Percentiles rank a stretch among this genome's conserved stretches.
Conservation (phyloP, 2,329 filamentous ascomycete genomes). For the Colletotrichum paranaense region DNA sequence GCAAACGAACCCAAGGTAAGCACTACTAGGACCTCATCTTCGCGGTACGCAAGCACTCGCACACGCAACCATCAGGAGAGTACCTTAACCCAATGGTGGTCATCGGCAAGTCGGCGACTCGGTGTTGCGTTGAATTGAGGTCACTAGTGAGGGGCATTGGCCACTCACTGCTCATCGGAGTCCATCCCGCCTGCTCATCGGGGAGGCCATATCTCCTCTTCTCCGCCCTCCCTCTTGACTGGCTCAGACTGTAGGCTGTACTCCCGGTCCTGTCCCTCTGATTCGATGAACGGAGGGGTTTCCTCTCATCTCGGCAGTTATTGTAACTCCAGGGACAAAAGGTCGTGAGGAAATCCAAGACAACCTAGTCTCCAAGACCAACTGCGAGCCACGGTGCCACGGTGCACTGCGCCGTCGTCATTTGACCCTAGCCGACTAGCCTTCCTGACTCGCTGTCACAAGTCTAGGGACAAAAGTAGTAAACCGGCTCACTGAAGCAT, state of each 20-base stretch:
- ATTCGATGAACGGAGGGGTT: background rate
- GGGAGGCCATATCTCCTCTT: background rate
- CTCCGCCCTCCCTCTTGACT: background rate
- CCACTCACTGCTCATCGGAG: constrained; percentile 2
- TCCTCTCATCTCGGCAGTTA: background rate
- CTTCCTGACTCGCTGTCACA: background rate
- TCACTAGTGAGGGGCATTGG: background rate
- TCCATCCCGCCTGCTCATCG: background rate
- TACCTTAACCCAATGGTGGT: too few species aligned
- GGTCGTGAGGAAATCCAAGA: background rate
- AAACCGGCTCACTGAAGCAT: background rate
- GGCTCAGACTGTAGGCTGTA: background rate
- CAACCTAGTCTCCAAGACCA: background rate
- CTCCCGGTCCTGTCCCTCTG: background rate
- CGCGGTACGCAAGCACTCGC: too few species aligned
- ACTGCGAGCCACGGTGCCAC: background rate
- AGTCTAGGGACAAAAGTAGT: background rate
- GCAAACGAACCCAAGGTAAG: too few species aligned
- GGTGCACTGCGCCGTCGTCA: background rate
- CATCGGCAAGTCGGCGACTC: too few species aligned
- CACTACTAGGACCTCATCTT: background rate
- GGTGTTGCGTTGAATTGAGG: background rate
- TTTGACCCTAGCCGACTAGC: background rate
- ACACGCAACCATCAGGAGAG: too few species aligned
- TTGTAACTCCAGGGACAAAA: too few species aligned